These are phyloP conservation scores for Pleurotus djamor DNA, from an alignment of 768 basidiomycete species.

Conservation along the genomic window DNA sequence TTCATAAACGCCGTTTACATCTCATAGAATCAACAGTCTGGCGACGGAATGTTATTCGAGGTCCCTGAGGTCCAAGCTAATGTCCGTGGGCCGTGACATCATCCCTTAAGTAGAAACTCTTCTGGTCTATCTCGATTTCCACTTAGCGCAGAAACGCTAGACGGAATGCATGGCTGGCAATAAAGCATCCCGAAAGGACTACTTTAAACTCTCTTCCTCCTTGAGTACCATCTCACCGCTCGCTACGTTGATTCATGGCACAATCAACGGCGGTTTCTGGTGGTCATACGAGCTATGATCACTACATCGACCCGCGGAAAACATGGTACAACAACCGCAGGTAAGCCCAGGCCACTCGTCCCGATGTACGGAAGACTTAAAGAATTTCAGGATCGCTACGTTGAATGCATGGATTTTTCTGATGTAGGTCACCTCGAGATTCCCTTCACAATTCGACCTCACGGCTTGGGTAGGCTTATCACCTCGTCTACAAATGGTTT, in stretches of 20 bases:
- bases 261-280: background rate
- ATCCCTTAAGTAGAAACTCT: background rate
- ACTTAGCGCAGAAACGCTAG: background rate
- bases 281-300: background rate
- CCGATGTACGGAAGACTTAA: slow-evolving; percentile 16
- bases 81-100: background rate
- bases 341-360: slow-evolving; percentile 26
- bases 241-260: background rate
- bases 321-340: slow-evolving; percentile 79
- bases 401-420: slow-evolving; percentile 1
- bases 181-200: background rate
- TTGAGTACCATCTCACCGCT: background rate
- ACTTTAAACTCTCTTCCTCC: background rate
- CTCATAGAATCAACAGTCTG: background rate
- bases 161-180: background rate
- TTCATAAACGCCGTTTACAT: background rate
- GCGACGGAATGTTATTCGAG: background rate
- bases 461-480: background rate
- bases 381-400: background rate
- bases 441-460: background rate
- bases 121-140: background rate
- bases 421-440: background rate
- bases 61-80: background rate
- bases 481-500: background rate
- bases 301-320: slow-evolving; percentile 51